Base-by-base conservation (phyloP, 2,329 filamentous ascomycete species). In the Diaporthe amygdali region DNA sequence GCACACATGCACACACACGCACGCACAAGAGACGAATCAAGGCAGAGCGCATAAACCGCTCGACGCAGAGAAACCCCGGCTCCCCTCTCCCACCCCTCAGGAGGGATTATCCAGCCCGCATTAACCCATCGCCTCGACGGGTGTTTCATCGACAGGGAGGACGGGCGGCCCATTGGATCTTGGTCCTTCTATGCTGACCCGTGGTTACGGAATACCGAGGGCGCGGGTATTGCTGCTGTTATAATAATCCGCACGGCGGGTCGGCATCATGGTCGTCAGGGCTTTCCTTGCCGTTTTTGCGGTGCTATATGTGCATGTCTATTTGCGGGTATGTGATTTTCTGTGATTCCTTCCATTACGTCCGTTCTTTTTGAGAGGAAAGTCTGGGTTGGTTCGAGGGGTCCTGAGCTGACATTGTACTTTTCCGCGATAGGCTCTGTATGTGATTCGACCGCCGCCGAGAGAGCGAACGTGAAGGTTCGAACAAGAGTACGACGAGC, bases 301-400 rank as follows among this genome's bases (percentile, higher is more conserved):
- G 37, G 46, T 71, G 63, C 51, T 70, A 22, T 71, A 71, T n/a
- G 71, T 72, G 54, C 63, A 68, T 34, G 39, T 72, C 12, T 71
- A 72, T 49, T 30, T 72, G 41, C 68, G 68, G 47, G 68, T 64
- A 64, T 66, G 25, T 32, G 61, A 37, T 34, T 17, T 17, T 0
- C 2, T 9, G 0, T 46, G 1, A 2, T 14, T 1, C 9, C 25
- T n/a, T n/a, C n/a, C n/a, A n/a, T n/a, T n/a, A n/a, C n/a, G n/a
- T n/a, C n/a, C n/a, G n/a, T n/a, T n/a, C n/a, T n/a, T 3, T 59
- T 15, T 7, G 10, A 20, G 34, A 5, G 41, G 2, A 41, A 1
- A n/a, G 12, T 6, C 2, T 2, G 20, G 10, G 20, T 12, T 3
- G 5, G 17, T n/a, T 25, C 20, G 32, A n/a, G 3, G 12, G 14